Percentiles rank a stretch among this genome's conserved stretches.
These are phyloP conservation scores for Spongiforma sp. DNA, from an alignment of 1,284 basidiomycete genomes.

Conservation along the genomic window DNA sequence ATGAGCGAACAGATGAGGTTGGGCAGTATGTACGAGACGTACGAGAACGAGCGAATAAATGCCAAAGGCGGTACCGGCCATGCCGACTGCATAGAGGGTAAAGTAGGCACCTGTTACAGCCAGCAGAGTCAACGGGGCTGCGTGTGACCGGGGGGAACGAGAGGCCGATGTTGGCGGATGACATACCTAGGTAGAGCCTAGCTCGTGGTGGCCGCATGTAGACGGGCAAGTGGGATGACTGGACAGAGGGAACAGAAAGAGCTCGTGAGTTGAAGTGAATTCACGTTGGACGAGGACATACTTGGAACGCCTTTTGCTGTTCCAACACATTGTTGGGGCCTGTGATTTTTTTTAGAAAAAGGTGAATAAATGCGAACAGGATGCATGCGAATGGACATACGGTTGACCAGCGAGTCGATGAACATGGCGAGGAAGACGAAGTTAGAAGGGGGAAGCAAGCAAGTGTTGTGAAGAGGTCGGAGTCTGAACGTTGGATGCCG, in stretches of 20 bases:
- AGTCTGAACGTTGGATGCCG: constrained; percentile 38
- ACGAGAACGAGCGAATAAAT: constrained; percentile 58
- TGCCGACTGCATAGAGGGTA: constrained; percentile 56
- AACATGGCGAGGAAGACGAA: constrained; percentile 49
- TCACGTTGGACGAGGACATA: too few species aligned
- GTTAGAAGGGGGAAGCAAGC: neutral
- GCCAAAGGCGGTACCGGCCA: constrained; percentile 56
- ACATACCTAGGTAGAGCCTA: constrained; percentile 52
- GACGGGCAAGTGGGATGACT: constrained; percentile 45
- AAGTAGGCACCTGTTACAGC: constrained; percentile 56
- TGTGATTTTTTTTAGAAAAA: constrained; percentile 9
- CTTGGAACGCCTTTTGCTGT: constrained; percentile 71
- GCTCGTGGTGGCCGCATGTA: constrained; percentile 54
- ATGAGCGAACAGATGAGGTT: too few species aligned
- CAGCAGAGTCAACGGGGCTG: too few species aligned
- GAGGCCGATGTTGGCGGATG: too few species aligned
- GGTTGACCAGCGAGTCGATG: constrained; percentile 60
- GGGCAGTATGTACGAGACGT: constrained; percentile 26
- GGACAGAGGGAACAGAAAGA: constrained; percentile 22
- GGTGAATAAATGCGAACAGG: neutral
- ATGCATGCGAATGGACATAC: constrained; percentile 28
- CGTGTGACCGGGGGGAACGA: too few species aligned
- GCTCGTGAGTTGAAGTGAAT: neutral
- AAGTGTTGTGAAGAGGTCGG: constrained; percentile 22
- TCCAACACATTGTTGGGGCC: constrained; percentile 69